Evolutionary conservation across 78 protist genomes (phyloP).

Genomic region (Chrysochromulina tobinii): DNA sequence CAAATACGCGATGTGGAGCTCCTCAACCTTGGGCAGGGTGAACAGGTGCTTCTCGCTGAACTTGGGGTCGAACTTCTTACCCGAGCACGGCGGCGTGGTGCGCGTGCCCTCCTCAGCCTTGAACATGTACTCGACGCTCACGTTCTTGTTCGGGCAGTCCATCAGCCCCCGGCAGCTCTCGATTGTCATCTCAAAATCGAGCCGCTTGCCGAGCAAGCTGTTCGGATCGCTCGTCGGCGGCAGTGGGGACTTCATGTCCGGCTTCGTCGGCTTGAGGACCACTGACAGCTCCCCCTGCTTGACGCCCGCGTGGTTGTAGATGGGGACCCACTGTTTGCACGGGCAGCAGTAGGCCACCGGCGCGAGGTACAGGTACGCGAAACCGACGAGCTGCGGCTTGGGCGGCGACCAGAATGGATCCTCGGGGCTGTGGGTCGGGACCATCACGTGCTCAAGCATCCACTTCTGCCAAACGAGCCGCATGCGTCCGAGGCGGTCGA

Average conservation of each 20-base stretch:
- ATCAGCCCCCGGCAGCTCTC: background rate
- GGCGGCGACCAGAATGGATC: constrained; percentile 47
- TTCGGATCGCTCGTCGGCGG: background rate
- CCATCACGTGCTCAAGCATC: background rate
- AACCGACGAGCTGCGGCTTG: constrained; percentile 3
- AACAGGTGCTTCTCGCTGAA: background rate
- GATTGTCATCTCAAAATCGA: background rate
- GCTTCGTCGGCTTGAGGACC: background rate
- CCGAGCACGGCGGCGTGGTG: background rate
- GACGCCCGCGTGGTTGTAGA: background rate
- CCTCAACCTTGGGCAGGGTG: background rate
- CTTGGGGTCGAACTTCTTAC: background rate
- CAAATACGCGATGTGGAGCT: background rate
- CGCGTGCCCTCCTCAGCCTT: background rate
- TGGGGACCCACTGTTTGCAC: background rate
- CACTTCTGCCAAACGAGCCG: background rate
- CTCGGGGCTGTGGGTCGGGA: background rate
- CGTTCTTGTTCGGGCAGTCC: background rate
- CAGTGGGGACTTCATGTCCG: background rate
- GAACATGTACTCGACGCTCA: background rate
- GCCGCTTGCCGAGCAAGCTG: background rate
- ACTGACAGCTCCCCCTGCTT: background rate
- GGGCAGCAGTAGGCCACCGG: background rate
- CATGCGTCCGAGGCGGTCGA: background rate
- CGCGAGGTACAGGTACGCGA: constrained; percentile 12